Percentiles rank a stretch among this genome's conserved stretches.
These are phyloP conservation scores for Gynochthodes officinalis DNA, from an alignment of 257 asterid genomes.

Conservation along the genomic window DNA sequence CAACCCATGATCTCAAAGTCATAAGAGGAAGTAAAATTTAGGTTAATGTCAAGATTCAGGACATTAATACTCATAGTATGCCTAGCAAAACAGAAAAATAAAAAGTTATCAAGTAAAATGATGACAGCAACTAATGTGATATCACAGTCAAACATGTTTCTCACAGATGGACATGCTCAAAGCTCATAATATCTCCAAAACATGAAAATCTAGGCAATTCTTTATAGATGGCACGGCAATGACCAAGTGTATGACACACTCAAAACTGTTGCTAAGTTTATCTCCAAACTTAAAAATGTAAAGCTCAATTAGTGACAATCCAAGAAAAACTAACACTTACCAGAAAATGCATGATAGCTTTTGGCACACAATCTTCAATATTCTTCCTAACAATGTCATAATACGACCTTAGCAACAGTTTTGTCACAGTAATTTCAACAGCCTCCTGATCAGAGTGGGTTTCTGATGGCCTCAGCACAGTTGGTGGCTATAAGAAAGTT, in stretches of 20 bases:
- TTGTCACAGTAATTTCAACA: slow-evolving; percentile 64
- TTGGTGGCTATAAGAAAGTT: slow-evolving; percentile 59
- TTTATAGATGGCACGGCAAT: neutral
- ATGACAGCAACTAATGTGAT: too few relatives aligned
- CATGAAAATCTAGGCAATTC: neutral
- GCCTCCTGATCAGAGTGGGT: slow-evolving; percentile 62
- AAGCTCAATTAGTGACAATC: neutral
- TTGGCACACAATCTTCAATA: slow-evolving; percentile 73
- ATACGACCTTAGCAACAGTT: slow-evolving; percentile 67
- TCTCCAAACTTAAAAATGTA: neutral
- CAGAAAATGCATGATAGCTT: slow-evolving; percentile 96
- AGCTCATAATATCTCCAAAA: neutral
- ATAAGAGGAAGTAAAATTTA: too few relatives aligned
- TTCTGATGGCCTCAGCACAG: slow-evolving; percentile 76
- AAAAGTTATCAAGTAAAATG: too few relatives aligned
- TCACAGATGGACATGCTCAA: neutral
- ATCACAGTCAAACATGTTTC: neutral
- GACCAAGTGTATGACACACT: too few relatives aligned
- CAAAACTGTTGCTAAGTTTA: too few relatives aligned
- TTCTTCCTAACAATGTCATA: slow-evolving; percentile 84
- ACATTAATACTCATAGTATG: too few relatives aligned
- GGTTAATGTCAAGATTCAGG: too few relatives aligned
- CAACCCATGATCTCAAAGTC: neutral
- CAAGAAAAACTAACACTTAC: slow-evolving; percentile 33
- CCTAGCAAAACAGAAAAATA: too few relatives aligned